Conservation (phyloP, 768 basidiomycete genomes). For the Pleurotus cornucopiae region DNA sequence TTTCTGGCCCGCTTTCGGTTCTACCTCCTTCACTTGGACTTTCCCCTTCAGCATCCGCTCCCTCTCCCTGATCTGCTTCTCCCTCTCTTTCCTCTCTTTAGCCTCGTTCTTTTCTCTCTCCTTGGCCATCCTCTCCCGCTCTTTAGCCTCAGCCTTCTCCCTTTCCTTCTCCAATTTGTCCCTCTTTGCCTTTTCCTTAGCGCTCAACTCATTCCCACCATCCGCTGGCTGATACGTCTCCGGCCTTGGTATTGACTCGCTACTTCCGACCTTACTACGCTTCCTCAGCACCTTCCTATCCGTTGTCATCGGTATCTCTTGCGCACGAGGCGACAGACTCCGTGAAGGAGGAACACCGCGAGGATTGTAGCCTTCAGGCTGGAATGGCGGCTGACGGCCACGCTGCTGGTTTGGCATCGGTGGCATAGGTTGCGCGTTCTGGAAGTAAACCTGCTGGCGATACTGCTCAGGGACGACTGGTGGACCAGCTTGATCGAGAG, state of each 20-base stretch:
- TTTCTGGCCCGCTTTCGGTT: not conserved
- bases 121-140: not conserved
- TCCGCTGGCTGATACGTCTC: not conserved
- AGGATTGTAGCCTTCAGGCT: not conserved
- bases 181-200: not conserved
- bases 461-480: too few species aligned
- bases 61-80: not conserved
- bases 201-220: not conserved
- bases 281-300: slow-evolving; percentile 1
- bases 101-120: not conserved
- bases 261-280: not conserved
- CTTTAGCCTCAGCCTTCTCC: slow-evolving; percentile 1
- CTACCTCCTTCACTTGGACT: not conserved
- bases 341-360: not conserved
- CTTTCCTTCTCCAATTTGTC: slow-evolving; percentile 2
- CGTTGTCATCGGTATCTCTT: not conserved
- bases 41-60: too few species aligned
- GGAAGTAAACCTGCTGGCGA: too few species aligned
- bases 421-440: too few species aligned
- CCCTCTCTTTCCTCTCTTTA: not conserved
- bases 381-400: not conserved
- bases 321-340: not conserved
- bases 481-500: not conserved
- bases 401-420: not conserved
- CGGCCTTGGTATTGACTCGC: not conserved